phyloP scores from a whole-genome alignment of 2,329 filamentous ascomycete genomes.

The Metarhizium humberi region DNA sequence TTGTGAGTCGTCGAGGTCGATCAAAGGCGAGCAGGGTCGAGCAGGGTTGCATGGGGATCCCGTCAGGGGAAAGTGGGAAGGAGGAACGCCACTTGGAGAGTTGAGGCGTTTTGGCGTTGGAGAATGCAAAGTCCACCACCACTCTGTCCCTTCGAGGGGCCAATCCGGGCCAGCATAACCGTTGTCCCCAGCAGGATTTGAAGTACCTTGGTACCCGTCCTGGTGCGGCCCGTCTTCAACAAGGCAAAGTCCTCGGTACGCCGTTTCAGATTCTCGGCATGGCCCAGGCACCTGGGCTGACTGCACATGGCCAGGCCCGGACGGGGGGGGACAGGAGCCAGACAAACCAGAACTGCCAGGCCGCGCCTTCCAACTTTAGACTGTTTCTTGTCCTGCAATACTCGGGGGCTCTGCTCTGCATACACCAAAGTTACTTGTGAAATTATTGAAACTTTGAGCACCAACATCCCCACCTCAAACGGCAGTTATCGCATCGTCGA shows the following conservation, averaged over 20 bases:
- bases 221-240: background rate
- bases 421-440: background rate
- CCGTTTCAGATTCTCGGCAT: slow-evolving; percentile 4
- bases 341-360: background rate
- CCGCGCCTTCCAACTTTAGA: too few species aligned
- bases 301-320: background rate
- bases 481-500: background rate
- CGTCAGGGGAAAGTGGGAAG: slow-evolving; percentile 4
- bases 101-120: background rate
- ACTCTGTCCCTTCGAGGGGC: too few species aligned
- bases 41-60: background rate
- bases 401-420: too few species aligned
- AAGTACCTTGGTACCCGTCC: background rate
- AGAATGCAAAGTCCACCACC: too few species aligned
- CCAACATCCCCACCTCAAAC: background rate
- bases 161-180: too few species aligned
- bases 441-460: background rate
- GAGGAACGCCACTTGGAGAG: background rate
- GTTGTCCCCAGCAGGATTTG: background rate
- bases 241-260: background rate
- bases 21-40: background rate
- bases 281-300: background rate
- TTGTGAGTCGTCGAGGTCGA: background rate
- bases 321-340: background rate
- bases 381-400: too few species aligned